These are phyloP conservation scores for Plantago coronopus DNA, from an alignment of 305 asterid species.

Conservation along the genomic window DNA sequence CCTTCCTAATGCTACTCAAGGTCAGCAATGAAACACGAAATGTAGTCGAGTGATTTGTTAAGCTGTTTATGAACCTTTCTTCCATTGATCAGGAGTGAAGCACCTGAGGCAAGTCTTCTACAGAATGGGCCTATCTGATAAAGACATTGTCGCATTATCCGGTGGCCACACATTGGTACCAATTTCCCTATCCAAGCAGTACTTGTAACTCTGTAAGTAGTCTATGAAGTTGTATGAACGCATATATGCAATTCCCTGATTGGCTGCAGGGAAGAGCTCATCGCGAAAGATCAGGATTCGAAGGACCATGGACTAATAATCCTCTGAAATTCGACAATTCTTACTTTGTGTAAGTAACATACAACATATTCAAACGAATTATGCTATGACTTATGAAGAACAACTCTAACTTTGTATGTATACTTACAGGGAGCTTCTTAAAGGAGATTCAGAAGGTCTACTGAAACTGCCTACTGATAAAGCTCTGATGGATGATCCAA, in stretches of 20 bases:
- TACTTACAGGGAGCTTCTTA: constrained; percentile 61
- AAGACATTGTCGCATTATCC: constrained; percentile 80
- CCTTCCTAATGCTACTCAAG: constrained; percentile 80
- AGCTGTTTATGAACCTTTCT: not conserved
- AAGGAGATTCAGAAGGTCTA: constrained; percentile 61
- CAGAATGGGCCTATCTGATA: constrained; percentile 81
- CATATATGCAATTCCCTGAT: not conserved
- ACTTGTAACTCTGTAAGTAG: not conserved
- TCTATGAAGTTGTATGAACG: not conserved
- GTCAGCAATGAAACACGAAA: constrained; percentile 28
- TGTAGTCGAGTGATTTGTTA: not conserved
- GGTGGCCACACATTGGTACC: constrained; percentile 93
- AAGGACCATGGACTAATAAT: constrained; percentile 83
- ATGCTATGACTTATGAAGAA: too few species aligned
- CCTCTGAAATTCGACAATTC: constrained; percentile 86
- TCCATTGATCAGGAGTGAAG: constrained; percentile 46
- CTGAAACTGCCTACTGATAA: constrained; percentile 76
- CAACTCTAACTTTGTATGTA: too few species aligned
- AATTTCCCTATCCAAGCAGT: constrained; percentile 14
- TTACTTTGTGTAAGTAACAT: constrained; percentile 56
- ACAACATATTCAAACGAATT: not conserved
- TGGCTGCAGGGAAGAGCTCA: constrained; percentile 82
- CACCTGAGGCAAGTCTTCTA: constrained; percentile 70
- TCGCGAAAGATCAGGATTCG: constrained; percentile 83
- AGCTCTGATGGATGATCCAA: constrained; percentile 67